These are phyloP conservation scores for Cutaneotrichosporon sp. DNA, from an alignment of 1,284 basidiomycete species.

Conservation along the genomic window DNA sequence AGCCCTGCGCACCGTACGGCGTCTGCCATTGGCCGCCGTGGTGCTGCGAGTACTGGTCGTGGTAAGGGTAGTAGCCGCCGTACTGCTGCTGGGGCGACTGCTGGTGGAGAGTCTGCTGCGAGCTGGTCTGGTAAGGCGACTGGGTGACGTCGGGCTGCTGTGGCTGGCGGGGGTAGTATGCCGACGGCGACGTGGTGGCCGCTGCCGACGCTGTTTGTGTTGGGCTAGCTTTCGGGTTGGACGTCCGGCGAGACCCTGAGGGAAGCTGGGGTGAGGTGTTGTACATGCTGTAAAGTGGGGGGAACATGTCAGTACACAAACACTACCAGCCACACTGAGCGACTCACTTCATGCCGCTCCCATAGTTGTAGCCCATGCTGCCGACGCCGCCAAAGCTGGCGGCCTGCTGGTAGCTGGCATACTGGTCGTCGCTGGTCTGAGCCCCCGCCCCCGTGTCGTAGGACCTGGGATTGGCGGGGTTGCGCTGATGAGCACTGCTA, in stretches of 20 bases:
- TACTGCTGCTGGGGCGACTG: constrained; percentile 13
- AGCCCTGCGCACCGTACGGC: constrained; percentile 11
- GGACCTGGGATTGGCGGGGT: constrained; percentile 30
- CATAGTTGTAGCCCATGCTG: constrained; percentile 22
- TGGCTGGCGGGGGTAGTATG: constrained; percentile 25
- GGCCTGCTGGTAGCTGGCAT: constrained; percentile 17
- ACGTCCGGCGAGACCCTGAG: constrained; percentile 28
- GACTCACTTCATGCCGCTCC: constrained; percentile 25
- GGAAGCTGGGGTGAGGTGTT: constrained; percentile 24
- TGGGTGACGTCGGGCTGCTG: constrained; percentile 8
- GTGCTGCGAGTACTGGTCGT: constrained; percentile 13
- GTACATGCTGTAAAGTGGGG: constrained; percentile 17
- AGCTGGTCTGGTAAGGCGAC: constrained; percentile 18
- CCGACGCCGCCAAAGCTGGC: constrained; percentile 21
- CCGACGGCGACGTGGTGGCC: constrained; percentile 27
- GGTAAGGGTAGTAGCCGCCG: constrained; percentile 16
- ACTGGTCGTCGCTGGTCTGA: constrained; percentile 25
- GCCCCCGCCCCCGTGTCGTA: constrained; percentile 18
- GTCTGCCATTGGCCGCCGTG: constrained; percentile 16
- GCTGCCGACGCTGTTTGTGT: constrained; percentile 16
- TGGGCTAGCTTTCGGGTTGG: constrained; percentile 25
- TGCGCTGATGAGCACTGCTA: constrained; percentile 24
- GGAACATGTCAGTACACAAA: not conserved
- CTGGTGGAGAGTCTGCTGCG: not conserved
- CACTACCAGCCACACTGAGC: constrained; percentile 5